A percentile compares a stretch with the other conserved stretches of the same genome.
Evolutionary conservation across 2,329 filamentous ascomycete species (phyloP).

Genomic region (Laburnicola sp.): DNA sequence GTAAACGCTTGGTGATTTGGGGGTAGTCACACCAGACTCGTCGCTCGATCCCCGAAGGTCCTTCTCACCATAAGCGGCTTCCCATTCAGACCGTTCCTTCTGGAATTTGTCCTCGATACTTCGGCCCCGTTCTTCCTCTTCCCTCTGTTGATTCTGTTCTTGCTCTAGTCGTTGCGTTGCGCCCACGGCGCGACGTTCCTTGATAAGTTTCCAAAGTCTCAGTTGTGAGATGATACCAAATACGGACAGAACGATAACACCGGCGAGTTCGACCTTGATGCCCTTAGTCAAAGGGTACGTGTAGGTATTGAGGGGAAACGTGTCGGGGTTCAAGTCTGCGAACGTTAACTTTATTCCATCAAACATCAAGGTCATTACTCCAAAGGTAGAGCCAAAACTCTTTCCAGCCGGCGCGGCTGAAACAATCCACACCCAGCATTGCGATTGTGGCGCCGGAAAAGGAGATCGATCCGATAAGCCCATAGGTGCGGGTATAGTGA

Average conservation of each 20-base stretch:
- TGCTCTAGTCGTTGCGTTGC: conserved; percentile 54
- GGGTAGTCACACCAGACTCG: conserved; percentile 45
- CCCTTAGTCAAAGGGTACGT: conserved; percentile 86
- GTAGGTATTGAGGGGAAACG: conserved; percentile 75
- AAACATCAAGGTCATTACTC: conserved; percentile 51
- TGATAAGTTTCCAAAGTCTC: conserved; percentile 81
- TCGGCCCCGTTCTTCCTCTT: conserved; percentile 72
- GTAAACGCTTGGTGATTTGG: conserved; percentile 40
- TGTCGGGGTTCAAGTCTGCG: conserved; percentile 67
- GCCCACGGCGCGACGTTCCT: conserved; percentile 53
- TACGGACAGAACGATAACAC: conserved; percentile 72
- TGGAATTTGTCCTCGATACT: conserved; percentile 65
- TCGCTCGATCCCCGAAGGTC: conserved; percentile 56
- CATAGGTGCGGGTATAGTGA: conserved; percentile 75
- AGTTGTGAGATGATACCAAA: conserved; percentile 82
- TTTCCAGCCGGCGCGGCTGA: conserved; percentile 84
- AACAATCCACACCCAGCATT: conserved; percentile 87
- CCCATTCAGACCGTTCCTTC: conserved; percentile 71
- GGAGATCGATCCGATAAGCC: conserved; percentile 73
- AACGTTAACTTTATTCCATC: conserved; percentile 17
- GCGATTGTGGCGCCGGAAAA: conserved; percentile 80
- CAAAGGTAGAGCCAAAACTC: conserved; percentile 97
- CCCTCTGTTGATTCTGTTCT: conserved; percentile 61
- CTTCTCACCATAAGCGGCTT: conserved; percentile 72
- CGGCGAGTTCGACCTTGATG: conserved; percentile 81